Conservation (phyloP, 2,329 filamentous ascomycete species). For the Calonectria pseudoreteaudii region DNA sequence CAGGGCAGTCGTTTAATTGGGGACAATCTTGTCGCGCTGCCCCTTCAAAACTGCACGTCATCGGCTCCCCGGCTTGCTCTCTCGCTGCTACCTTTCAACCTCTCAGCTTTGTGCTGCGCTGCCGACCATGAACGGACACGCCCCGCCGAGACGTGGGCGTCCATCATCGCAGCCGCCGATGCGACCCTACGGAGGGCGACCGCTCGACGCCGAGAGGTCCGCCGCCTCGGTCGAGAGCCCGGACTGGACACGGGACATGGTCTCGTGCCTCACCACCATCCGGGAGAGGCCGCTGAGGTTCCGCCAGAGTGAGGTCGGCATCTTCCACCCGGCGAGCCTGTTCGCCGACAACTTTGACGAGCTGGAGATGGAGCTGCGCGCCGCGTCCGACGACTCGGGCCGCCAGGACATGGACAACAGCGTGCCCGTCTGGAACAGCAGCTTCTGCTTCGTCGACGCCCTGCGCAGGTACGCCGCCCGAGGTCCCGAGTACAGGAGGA, state of each 20-base stretch:
- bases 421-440: conserved; percentile 4
- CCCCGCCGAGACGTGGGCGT: neutral
- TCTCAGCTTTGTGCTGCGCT: neutral
- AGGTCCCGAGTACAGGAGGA: neutral
- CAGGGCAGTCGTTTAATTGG: conserved; percentile 5
- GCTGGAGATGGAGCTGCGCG: conserved; percentile 3
- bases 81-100: neutral
- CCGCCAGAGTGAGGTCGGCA: conserved; percentile 6
- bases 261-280: neutral
- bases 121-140: neutral
- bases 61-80: neutral
- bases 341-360: conserved; percentile 5
- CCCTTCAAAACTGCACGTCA: conserved; percentile 1
- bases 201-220: neutral
- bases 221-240: neutral
- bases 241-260: neutral
- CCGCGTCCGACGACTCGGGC: neutral
- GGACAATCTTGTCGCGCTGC: neutral
- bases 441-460: conserved; percentile 6
- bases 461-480: conserved; percentile 2
- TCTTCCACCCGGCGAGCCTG: conserved; percentile 5
- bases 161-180: neutral
- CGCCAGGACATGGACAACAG: neutral
- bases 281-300: conserved; percentile 1
- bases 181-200: neutral